These are phyloP conservation scores for Septoria petroselini DNA, from an alignment of 2,329 filamentous ascomycete species.

Conservation along the genomic window DNA sequence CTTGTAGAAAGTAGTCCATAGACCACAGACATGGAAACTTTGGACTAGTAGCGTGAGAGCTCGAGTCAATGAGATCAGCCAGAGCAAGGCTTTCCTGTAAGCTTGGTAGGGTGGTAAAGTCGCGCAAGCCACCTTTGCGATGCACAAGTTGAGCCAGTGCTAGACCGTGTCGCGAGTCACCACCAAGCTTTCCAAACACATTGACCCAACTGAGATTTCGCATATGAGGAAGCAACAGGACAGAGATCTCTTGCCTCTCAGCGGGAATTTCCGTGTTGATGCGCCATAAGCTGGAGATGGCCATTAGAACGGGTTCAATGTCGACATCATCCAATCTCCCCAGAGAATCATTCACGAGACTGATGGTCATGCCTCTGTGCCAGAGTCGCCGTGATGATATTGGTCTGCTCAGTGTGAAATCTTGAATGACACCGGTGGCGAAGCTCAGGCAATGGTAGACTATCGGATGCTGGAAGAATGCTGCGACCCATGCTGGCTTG, in stretches of 20 bases:
- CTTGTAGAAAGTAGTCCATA: neutral
- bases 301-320: conserved; percentile 18
- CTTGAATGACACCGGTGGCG: conserved; percentile 15
- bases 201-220: conserved; percentile 14
- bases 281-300: conserved; percentile 16
- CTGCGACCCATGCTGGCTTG: conserved; percentile 15
- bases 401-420: conserved; percentile 5
- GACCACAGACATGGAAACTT: conserved; percentile 15
- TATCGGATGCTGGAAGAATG: conserved; percentile 17
- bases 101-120: conserved; percentile 15
- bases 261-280: conserved; percentile 14
- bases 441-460: conserved; percentile 18
- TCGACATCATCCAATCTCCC: conserved; percentile 11
- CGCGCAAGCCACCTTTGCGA: conserved; percentile 10
- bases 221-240: conserved; percentile 14
- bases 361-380: conserved; percentile 10
- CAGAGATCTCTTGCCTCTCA: neutral
- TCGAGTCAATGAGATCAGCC: conserved; percentile 16
- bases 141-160: conserved; percentile 14
- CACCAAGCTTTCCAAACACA: conserved; percentile 13
- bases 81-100: conserved; percentile 15
- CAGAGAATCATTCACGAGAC: conserved; percentile 15
- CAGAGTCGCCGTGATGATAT: conserved; percentile 10
- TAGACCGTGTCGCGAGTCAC: conserved; percentile 13
- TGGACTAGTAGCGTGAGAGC: conserved; percentile 8